Evolutionary conservation across 1,284 basidiomycete species (phyloP), one percentile per base, ranked within the genome.

Genomic region (Moesziomyces sp.): DNA sequence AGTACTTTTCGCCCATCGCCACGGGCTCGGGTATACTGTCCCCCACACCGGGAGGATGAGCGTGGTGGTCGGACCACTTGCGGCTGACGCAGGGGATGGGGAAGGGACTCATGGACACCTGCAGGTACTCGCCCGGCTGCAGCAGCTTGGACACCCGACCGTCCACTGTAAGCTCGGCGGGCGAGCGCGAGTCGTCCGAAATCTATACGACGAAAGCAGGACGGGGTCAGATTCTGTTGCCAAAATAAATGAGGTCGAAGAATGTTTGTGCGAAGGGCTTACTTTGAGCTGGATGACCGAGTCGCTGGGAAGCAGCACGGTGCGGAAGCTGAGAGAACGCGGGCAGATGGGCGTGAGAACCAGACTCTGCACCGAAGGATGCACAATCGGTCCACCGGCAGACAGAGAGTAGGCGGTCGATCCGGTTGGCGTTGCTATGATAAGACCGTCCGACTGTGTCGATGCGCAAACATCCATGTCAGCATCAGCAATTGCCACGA

Each of bases 321-420:
- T 93, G 11, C 95, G 88, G 85, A 98, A 98, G 51, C 92, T 94
- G 38, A 98, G 86, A 76, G 93, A 94, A 47, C 96, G 89, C 26
- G 96, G 95, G 79, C 93, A 95, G 74, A 98, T 97, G 7, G 95
- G 95, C 0, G 96, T 97, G 26, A 98, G 86, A 11, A 98, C 90
- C 52, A 98, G 88, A 1, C 93, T 92, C 73, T 92, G 92, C 21
- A 96, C 87, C 3, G 92, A 93, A 0, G 96, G 96, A 79, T 98
- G 95, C 0, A 97, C 93, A 74, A 98, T 97, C 1, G 96, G 95
- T 8, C 95, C 95, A 24, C 95, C 95, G 0, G 95, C 93, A 1
- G 94, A 96, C 38, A 98, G 88, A 1, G 94, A 97, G 85, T 98
- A 98, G 3, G 96, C 95, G 0, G 96, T 98, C 16, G 94, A 97